These are phyloP conservation scores for Diaporthe australafricana DNA, from an alignment of 2,329 filamentous ascomycete genomes.

Conservation along the genomic window DNA sequence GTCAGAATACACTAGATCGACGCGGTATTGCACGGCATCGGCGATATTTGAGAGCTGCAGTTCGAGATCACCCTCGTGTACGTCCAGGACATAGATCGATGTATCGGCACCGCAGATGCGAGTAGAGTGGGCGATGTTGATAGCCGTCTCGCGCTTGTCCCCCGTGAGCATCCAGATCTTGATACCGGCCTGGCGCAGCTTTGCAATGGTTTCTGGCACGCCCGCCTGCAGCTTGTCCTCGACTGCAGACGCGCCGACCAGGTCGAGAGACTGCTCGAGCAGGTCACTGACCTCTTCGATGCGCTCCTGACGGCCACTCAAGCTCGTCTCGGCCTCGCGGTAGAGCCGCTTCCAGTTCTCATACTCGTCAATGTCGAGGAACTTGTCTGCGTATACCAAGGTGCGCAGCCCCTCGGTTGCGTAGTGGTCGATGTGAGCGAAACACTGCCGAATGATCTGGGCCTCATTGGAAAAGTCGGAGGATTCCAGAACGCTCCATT, in stretches of 20 bases:
- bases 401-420: constrained; percentile 87
- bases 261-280: constrained; percentile 81
- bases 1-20: constrained; percentile 18
- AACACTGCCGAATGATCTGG: constrained; percentile 81
- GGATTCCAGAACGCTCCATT: constrained; percentile 62
- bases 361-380: constrained; percentile 80
- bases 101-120: constrained; percentile 79
- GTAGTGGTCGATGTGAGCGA: constrained; percentile 90
- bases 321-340: constrained; percentile 80
- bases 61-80: constrained; percentile 70
- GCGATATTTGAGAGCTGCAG: constrained; percentile 73
- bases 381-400: constrained; percentile 82
- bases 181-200: constrained; percentile 84
- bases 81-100: constrained; percentile 80
- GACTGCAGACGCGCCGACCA: constrained; percentile 87
- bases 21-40: constrained; percentile 68
- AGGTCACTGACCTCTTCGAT: constrained; percentile 84
- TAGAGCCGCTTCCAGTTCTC: constrained; percentile 79
- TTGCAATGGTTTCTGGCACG: constrained; percentile 89
- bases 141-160: constrained; percentile 87
- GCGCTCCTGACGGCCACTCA: constrained; percentile 78
- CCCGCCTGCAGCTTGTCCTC: constrained; percentile 89
- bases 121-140: constrained; percentile 85
- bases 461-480: constrained; percentile 62
- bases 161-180: constrained; percentile 95